Evolutionary conservation across 305 asterid species (phyloP).

Genomic region (Solanum hybrid): DNA sequence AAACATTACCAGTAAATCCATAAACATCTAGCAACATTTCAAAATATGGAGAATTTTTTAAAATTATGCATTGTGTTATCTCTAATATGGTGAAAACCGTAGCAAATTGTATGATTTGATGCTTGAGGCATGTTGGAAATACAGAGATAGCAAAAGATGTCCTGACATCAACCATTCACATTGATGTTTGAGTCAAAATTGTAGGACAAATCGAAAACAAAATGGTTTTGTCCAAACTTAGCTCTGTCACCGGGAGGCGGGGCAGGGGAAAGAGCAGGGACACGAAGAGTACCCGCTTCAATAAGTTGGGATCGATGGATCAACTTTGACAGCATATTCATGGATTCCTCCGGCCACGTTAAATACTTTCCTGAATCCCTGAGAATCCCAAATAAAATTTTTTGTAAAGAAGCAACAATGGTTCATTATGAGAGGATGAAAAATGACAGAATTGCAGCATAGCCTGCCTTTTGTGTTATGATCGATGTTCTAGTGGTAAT

Average conservation of each 20-base stretch:
- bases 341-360: slow-evolving; percentile 87
- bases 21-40: not conserved
- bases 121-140: not conserved
- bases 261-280: not conserved
- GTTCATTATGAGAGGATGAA: not conserved
- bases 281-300: slow-evolving; percentile 14
- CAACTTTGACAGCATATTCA: slow-evolving; percentile 63
- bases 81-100: not conserved
- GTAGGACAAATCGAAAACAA: not conserved
- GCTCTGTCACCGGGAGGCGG: not conserved
- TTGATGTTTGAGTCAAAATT: not conserved
- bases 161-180: not conserved
- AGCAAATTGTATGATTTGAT: not conserved
- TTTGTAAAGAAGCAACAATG: not conserved
- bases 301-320: slow-evolving; percentile 76
- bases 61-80: not conserved
- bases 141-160: not conserved
- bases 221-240: not conserved
- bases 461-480: not conserved
- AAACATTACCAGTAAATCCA: not conserved
- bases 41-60: not conserved
- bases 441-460: not conserved
- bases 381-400: slow-evolving; percentile 4
- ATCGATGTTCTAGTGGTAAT: not conserved
- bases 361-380: slow-evolving; percentile 82